These are phyloP conservation scores for Haematococcus sp. DNA, from an alignment of 139 green algal genomes.

Conservation along the genomic window DNA sequence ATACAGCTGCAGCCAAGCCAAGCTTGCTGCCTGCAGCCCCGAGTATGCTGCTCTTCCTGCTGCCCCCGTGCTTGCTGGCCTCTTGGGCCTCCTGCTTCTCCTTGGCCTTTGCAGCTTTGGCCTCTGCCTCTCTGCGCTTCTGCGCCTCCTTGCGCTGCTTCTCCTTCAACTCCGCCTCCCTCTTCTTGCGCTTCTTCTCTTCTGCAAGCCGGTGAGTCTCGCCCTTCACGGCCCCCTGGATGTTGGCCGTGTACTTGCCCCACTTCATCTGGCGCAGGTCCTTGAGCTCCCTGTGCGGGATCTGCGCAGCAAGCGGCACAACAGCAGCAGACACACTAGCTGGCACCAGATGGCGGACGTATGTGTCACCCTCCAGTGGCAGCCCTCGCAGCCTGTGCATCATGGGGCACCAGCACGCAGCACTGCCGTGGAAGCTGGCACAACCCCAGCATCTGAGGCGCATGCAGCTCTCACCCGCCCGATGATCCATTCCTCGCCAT, in stretches of 20 bases:
- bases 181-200: constrained; percentile 7
- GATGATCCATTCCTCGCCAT: constrained; percentile 1
- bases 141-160: not conserved
- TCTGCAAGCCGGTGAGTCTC: not conserved
- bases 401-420: too few relatives aligned
- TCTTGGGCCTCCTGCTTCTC: not conserved
- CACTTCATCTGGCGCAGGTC: not conserved
- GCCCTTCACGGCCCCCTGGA: not conserved
- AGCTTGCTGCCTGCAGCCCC: too few relatives aligned
- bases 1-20: too few relatives aligned
- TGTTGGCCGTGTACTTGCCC: not conserved
- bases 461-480: not conserved
- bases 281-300: constrained; percentile 2
- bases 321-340: too few relatives aligned
- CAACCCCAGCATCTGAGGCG: not conserved
- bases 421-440: too few relatives aligned
- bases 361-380: too few relatives aligned
- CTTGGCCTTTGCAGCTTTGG: not conserved
- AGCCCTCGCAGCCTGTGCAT: too few relatives aligned
- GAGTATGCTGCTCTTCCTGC: too few relatives aligned
- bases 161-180: not conserved
- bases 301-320: too few relatives aligned
- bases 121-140: not conserved
- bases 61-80: too few relatives aligned
- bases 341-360: too few relatives aligned